phyloP scores from a whole-genome alignment of 768 basidiomycete species.

The Lentinula guzmanii region DNA sequence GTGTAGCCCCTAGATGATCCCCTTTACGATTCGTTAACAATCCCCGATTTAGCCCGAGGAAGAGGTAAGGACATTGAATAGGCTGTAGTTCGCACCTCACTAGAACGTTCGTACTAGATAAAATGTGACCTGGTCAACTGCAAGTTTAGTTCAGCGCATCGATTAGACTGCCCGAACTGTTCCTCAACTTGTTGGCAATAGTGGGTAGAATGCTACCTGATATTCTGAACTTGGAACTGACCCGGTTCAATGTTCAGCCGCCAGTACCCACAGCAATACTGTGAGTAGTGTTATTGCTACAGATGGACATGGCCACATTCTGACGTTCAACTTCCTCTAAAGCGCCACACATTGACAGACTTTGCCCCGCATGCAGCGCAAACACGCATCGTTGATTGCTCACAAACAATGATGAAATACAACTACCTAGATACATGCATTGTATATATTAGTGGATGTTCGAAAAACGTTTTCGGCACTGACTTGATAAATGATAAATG shows the following conservation, averaged over 20 bases:
- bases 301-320: not conserved
- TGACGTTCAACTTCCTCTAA: slow-evolving; percentile 3
- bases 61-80: slow-evolving; percentile 30
- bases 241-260: slow-evolving; percentile 29
- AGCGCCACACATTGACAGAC: slow-evolving; percentile 57
- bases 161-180: slow-evolving; percentile 48
- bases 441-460: not conserved
- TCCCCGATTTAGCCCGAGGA: slow-evolving; percentile 43
- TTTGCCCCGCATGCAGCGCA: slow-evolving; percentile 45
- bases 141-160: slow-evolving; percentile 58
- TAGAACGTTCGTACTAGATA: slow-evolving; percentile 34
- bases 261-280: slow-evolving; percentile 64
- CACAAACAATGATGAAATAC: not conserved
- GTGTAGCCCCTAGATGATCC: slow-evolving; percentile 4
- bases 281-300: slow-evolving; percentile 24
- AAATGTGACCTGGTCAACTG: slow-evolving; percentile 54
- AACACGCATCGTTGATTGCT: slow-evolving; percentile 1
- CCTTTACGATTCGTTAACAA: slow-evolving; percentile 1
- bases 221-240: slow-evolving; percentile 7
- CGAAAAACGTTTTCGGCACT: not conserved
- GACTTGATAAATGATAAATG: not conserved
- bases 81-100: not conserved
- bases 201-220: slow-evolving; percentile 31
- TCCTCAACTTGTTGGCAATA: slow-evolving; percentile 64
- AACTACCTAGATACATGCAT: slow-evolving; percentile 1